phyloP scores from a whole-genome alignment of 441 rosid genomes.

The Metrosideros polymorpha region DNA sequence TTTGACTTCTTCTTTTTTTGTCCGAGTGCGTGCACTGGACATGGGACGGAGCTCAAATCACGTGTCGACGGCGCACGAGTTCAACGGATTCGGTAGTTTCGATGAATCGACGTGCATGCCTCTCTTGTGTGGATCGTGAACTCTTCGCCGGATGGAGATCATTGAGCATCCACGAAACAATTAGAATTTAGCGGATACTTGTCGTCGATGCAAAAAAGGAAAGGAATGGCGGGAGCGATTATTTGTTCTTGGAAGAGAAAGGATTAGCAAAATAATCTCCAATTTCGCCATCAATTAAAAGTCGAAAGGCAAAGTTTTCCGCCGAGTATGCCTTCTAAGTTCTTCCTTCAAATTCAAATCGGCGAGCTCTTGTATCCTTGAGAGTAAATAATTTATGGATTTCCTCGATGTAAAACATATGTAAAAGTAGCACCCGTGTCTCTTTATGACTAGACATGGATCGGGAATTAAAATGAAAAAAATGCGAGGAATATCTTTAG shows the following conservation, averaged over 20 bases:
- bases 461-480: not conserved
- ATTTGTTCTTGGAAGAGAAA: not conserved
- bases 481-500: not conserved
- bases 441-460: not conserved
- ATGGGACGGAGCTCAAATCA: not conserved
- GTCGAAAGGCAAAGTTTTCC: not conserved
- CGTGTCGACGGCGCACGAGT: not conserved
- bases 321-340: not conserved
- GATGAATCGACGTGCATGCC: not conserved
- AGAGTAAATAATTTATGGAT: not conserved
- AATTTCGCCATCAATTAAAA: not conserved
- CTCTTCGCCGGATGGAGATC: not conserved
- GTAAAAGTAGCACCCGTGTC: not conserved
- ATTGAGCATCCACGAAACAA: not conserved
- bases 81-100: no score
- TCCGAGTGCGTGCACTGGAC: not conserved
- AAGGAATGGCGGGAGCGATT: not conserved
- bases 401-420: rapidly evolving
- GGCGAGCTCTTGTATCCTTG: not conserved
- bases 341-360: not conserved
- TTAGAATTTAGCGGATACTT: no score
- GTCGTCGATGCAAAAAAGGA: not conserved
- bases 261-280: not conserved
- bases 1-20: not conserved
- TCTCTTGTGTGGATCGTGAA: not conserved